These are phyloP conservation scores for Isabelozyma pseudorhagii DNA, from an alignment of 805 yeast species.

Conservation along the genomic window DNA sequence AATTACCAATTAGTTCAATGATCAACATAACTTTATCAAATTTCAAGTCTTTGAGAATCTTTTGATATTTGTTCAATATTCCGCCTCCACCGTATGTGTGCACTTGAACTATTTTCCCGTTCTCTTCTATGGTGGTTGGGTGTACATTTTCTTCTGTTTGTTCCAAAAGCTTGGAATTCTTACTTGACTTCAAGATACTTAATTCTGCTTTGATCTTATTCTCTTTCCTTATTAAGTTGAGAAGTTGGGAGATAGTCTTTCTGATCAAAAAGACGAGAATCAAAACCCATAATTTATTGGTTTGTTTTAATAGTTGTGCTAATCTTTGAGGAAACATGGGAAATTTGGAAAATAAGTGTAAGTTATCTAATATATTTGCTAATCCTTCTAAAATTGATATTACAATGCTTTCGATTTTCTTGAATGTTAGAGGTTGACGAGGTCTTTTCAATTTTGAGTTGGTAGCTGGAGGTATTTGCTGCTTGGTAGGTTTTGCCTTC, in stretches of 20 bases:
- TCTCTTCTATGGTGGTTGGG: conserved; percentile 8
- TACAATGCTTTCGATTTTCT: conserved; percentile 24
- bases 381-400: conserved; percentile 30
- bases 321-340: conserved; percentile 42
- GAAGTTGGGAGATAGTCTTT: conserved; percentile 39
- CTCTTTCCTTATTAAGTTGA: conserved; percentile 37
- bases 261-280: conserved; percentile 38
- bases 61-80: conserved; percentile 33
- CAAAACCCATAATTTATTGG: conserved; percentile 43
- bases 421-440: conserved; percentile 17
- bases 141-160: conserved; percentile 14
- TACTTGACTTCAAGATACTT: conserved; percentile 22
- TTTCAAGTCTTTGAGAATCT: conserved; percentile 37
- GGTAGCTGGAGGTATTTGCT: not conserved
- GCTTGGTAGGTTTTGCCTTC: not conserved
- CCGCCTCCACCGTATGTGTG: conserved; percentile 1
- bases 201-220: conserved; percentile 35
- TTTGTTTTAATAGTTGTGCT: conserved; percentile 30
- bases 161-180: conserved; percentile 17
- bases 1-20: conserved; percentile 40
- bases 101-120: not conserved
- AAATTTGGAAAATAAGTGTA: conserved; percentile 38
- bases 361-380: conserved; percentile 39
- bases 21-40: conserved; percentile 42
- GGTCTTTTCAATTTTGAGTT: not conserved